phyloP scores from a whole-genome alignment of 306 rosid species.

The Chamaecrista fasciculata region DNA sequence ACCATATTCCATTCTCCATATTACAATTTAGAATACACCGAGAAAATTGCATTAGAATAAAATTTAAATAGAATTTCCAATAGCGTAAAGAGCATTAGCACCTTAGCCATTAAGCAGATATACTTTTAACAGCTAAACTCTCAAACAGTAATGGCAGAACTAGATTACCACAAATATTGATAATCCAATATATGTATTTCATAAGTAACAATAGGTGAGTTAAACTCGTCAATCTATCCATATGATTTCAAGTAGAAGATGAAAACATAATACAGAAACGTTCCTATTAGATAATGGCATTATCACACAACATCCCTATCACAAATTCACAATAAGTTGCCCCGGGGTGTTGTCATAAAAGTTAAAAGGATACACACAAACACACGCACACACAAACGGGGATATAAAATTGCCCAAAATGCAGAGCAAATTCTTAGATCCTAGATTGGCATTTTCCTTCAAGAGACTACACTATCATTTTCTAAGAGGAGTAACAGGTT shows the following conservation, averaged over 20 bases:
- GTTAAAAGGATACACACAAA: neutral
- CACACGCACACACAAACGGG: neutral
- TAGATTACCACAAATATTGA: neutral
- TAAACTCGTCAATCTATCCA: neutral
- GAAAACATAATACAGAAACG: neutral
- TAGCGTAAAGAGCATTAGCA: neutral
- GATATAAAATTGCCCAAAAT: neutral
- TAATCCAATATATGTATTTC: neutral
- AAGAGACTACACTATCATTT: constrained; percentile 9
- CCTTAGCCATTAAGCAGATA: neutral
- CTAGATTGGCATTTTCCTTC: neutral
- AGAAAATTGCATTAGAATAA: neutral
- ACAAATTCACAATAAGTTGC: neutral
- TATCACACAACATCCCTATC: neutral
- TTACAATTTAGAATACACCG: neutral
- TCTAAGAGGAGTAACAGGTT: neutral
- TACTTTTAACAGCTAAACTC: neutral
- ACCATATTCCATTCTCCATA: neutral
- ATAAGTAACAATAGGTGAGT: neutral
- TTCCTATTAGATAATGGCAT: neutral
- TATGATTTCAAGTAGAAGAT: constrained; percentile 1
- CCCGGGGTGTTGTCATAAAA: constrained; percentile 11
- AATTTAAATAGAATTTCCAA: neutral
- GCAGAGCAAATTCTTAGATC: neutral
- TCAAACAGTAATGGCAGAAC: constrained; percentile 9